These are phyloP conservation scores for Chlorencoelia australis DNA, from an alignment of 2,329 filamentous ascomycete genomes.

Conservation along the genomic window DNA sequence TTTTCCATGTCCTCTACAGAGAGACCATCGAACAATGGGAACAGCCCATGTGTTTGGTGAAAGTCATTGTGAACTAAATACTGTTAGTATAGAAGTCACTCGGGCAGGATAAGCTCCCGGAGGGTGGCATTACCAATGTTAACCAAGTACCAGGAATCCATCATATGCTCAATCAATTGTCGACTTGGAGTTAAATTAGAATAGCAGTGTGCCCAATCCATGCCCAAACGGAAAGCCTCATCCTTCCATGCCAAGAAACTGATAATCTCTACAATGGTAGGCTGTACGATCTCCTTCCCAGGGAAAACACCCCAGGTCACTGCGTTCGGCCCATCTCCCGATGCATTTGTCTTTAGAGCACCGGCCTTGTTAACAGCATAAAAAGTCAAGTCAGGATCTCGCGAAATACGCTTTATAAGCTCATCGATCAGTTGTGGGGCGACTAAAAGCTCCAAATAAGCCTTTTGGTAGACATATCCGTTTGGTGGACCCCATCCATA, in stretches of 20 bases:
- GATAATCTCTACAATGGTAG: slow-evolving; percentile 96
- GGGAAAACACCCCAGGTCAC: slow-evolving; percentile 99
- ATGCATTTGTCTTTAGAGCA: slow-evolving; percentile 73
- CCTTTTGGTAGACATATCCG: slow-evolving; percentile 97
- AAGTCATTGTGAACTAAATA: slow-evolving; percentile 88
- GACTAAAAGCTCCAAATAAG: slow-evolving; percentile 86
- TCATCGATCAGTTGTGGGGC: slow-evolving; percentile 69
- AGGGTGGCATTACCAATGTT: slow-evolving; percentile 95
- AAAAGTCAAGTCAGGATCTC: slow-evolving; percentile 77
- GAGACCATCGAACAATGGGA: slow-evolving; percentile 75
- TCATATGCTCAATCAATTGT: slow-evolving; percentile 68
- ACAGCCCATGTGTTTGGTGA: slow-evolving; percentile 72
- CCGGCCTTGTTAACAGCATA: slow-evolving; percentile 85
- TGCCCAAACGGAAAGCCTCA: slow-evolving; percentile 85
- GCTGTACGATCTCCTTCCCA: slow-evolving; percentile 98
- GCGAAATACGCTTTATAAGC: slow-evolving; percentile 67
- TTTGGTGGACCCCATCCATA: slow-evolving; percentile 93
- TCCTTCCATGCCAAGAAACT: slow-evolving; percentile 99
- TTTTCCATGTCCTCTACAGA: slow-evolving; percentile 54
- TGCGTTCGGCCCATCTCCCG: slow-evolving; percentile 84
- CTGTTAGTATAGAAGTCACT: slow-evolving; percentile 16
- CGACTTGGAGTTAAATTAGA: slow-evolving; percentile 66
- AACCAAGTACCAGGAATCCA: slow-evolving; percentile 86
- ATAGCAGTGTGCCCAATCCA: slow-evolving; percentile 92
- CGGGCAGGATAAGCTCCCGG: too few species aligned